Conservation (phyloP, 176 grass and related monocot species). For the Carex parvula region DNA sequence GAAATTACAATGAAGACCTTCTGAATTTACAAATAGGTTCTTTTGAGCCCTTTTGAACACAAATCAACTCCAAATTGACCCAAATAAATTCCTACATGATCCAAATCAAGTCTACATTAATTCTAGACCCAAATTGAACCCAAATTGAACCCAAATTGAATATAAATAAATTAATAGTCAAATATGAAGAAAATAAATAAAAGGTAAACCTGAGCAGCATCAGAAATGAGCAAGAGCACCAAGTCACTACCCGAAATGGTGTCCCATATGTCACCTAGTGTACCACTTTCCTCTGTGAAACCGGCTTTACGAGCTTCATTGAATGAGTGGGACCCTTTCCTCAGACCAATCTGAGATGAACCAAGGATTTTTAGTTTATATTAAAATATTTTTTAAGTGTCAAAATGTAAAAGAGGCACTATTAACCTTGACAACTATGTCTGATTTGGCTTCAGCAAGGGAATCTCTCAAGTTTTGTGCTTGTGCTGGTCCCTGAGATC, state of each 20-base stretch:
- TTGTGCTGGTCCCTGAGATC: constrained; percentile 87
- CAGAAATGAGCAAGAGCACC: constrained; percentile 80
- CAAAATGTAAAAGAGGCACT: not conserved
- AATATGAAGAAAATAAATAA: not conserved
- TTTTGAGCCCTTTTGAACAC: too few species aligned
- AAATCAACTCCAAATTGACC: too few species aligned
- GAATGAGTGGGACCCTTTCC: constrained; percentile 85
- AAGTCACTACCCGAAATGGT: constrained; percentile 76
- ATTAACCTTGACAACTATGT: constrained; percentile 86
- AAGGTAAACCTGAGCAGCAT: constrained; percentile 67
- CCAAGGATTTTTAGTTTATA: not conserved
- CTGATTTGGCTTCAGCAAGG: constrained; percentile 61
- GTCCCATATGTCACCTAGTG: constrained; percentile 85
- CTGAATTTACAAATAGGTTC: too few species aligned
- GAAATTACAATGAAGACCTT: too few species aligned
- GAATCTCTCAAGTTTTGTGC: constrained; percentile 95
- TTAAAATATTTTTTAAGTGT: not conserved
- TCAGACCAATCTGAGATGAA: constrained; percentile 62
- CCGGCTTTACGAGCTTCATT: constrained; percentile 72
- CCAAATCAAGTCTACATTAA: too few species aligned
- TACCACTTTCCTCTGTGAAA: constrained; percentile 82
- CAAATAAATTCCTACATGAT: too few species aligned
- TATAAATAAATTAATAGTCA: not conserved
- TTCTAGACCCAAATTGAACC: too few species aligned
- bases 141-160: too few species aligned